phyloP scores from a whole-genome alignment of 2,329 filamentous ascomycete species.

The Paecilomyces sp. region DNA sequence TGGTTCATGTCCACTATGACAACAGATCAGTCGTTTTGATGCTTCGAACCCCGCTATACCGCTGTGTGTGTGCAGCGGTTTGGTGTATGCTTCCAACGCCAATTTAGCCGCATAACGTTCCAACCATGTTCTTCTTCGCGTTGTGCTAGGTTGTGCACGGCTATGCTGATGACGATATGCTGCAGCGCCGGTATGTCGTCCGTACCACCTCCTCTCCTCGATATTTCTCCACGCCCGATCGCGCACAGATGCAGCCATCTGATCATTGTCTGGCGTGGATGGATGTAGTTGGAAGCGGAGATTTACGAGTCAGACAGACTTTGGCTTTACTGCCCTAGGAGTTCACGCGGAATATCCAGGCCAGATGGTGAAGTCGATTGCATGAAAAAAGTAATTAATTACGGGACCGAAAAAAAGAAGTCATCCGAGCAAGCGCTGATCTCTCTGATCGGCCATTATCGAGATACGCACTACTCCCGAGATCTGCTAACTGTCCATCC shows the following conservation, averaged over 20 bases:
- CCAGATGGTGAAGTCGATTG: not conserved
- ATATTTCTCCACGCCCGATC: not conserved
- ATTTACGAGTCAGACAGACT: not conserved
- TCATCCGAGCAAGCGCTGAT: not conserved
- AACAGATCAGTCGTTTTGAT: not conserved
- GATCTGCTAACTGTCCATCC: not conserved
- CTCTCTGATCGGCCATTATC: not conserved
- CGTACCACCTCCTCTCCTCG: not conserved
- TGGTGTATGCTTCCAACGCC: not conserved
- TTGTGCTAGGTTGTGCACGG: not conserved
- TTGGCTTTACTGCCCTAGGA: not conserved
- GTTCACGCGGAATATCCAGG: not conserved
- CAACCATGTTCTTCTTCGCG: not conserved
- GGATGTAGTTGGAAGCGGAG: not conserved
- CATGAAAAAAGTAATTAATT: not conserved
- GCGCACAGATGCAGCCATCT: not conserved
- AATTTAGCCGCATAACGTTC: not conserved
- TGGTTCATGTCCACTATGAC: not conserved
- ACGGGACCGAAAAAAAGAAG: not conserved
- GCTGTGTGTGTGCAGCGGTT: not conserved
- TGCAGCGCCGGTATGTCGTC: not conserved
- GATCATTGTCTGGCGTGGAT: not conserved
- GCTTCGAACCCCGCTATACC: not conserved
- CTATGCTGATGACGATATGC: not conserved
- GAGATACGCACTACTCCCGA: not conserved